A percentile compares a stretch with the other conserved stretches of the same genome.
Evolutionary conservation across 331 rosid species (phyloP).

Genomic region (Quercus tomentella): DNA sequence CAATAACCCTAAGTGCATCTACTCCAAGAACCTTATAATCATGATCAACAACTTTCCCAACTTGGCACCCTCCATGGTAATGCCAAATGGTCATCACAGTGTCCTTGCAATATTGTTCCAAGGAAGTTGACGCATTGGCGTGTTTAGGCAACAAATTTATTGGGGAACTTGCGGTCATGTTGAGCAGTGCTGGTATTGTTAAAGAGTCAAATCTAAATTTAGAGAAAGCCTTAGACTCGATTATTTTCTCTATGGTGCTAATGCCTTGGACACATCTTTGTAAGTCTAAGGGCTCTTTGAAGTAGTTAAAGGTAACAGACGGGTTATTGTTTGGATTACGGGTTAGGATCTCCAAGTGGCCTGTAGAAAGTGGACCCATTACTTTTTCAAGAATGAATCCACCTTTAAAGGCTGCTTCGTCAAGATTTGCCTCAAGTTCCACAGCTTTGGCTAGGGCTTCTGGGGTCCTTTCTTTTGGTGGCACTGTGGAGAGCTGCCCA

Average conservation of each 20-base stretch:
- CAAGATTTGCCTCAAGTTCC: slow-evolving; percentile 29
- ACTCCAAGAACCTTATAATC: slow-evolving; percentile 66
- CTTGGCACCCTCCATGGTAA: slow-evolving; percentile 89
- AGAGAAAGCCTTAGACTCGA: slow-evolving; percentile 55
- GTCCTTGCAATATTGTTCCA: slow-evolving; percentile 74
- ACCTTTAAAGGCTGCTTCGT: slow-evolving; percentile 48
- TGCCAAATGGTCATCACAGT: slow-evolving; percentile 94
- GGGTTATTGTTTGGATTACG: slow-evolving; percentile 76
- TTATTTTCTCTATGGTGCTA: slow-evolving; percentile 40
- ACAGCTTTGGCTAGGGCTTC: slow-evolving; percentile 56
- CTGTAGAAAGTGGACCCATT: slow-evolving; percentile 61
- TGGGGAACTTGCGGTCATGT: slow-evolving; percentile 55
- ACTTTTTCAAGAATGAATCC: slow-evolving; percentile 75
- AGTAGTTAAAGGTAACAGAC: slow-evolving; percentile 70
- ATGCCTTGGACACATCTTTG: slow-evolving; percentile 66
- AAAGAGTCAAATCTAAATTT: slow-evolving; percentile 34
- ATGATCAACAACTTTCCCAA: slow-evolving; percentile 59
- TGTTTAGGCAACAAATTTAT: slow-evolving; percentile 67
- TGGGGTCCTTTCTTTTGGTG: slow-evolving; percentile 74
- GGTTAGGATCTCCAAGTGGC: slow-evolving; percentile 63
- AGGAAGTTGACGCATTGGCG: slow-evolving; percentile 37
- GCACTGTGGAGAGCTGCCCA: slow-evolving; percentile 61
- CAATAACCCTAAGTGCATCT: slow-evolving; percentile 62
- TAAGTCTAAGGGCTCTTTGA: slow-evolving; percentile 63
- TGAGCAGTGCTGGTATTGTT: slow-evolving; percentile 35